Conservation (phyloP, 2,329 filamentous ascomycete species). For the Pseudopyricularia javanii region DNA sequence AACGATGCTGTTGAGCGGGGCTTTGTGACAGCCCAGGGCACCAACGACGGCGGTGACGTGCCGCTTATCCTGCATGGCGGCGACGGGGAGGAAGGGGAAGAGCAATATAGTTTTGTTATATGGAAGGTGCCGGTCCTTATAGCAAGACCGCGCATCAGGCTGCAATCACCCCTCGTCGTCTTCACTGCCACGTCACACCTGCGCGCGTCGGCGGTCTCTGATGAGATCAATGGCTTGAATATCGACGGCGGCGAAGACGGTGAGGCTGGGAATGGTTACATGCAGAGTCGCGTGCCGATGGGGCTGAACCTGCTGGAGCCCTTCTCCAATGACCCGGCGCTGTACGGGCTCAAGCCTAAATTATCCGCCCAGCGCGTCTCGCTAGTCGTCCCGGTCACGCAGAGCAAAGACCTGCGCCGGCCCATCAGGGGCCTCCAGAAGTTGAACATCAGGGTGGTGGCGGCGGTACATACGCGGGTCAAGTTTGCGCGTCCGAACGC, state of each 20-base stretch:
- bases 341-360: slow-evolving; percentile 49
- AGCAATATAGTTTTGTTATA: slow-evolving; percentile 33
- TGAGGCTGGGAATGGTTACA: slow-evolving; percentile 45
- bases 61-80: slow-evolving; percentile 10
- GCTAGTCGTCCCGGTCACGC: slow-evolving; percentile 56
- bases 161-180: slow-evolving; percentile 53
- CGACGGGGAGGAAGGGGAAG: slow-evolving; percentile 8
- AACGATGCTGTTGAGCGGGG: slow-evolving; percentile 29
- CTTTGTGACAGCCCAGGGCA: not conserved
- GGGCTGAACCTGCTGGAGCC: slow-evolving; percentile 69
- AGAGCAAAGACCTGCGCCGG: slow-evolving; percentile 46
- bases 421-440: slow-evolving; percentile 53
- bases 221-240: not conserved
- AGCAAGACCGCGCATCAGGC: slow-evolving; percentile 46
- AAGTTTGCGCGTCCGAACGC: slow-evolving; percentile 55
- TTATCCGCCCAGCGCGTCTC: slow-evolving; percentile 66
- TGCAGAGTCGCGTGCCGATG: slow-evolving; percentile 55
- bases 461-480: slow-evolving; percentile 60
- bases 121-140: slow-evolving; percentile 52
- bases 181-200: slow-evolving; percentile 51
- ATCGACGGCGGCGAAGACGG: slow-evolving; percentile 29
- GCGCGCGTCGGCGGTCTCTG: not conserved
- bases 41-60: slow-evolving; percentile 10
- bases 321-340: slow-evolving; percentile 52
- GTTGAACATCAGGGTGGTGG: slow-evolving; percentile 51